These are phyloP conservation scores for Tetracladium marchalianum DNA, from an alignment of 495 filamentous ascomycete genomes.

Conservation along the genomic window DNA sequence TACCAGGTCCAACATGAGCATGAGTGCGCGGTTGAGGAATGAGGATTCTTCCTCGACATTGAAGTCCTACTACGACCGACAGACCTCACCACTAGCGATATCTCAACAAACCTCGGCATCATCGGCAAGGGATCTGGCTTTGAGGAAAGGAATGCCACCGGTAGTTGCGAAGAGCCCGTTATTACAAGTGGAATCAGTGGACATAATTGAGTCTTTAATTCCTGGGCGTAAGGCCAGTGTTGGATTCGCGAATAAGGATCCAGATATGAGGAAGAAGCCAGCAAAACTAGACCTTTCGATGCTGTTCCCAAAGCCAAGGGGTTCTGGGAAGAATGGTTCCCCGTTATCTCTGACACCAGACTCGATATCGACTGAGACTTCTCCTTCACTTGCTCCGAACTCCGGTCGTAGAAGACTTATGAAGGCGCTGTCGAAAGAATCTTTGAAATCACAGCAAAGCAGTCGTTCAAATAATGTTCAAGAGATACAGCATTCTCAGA, in stretches of 20 bases:
- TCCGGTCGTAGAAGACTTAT: conserved; percentile 17
- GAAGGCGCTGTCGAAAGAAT: conserved; percentile 14
- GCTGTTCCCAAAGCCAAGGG: conserved; percentile 22
- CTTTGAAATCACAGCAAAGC: conserved; percentile 21
- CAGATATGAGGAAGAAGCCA: conserved; percentile 37
- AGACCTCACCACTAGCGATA: conserved; percentile 38
- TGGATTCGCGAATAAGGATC: neutral
- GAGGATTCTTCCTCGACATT: conserved; percentile 41
- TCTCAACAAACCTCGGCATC: conserved; percentile 46
- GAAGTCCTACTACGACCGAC: conserved; percentile 40
- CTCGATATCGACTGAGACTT: conserved; percentile 21
- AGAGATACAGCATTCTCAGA: conserved; percentile 2
- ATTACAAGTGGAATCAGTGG: conserved; percentile 10
- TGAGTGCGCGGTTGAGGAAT: conserved; percentile 20
- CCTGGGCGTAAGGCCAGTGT: conserved; percentile 18
- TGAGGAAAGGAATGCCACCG: conserved; percentile 39
- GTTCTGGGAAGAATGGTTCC: conserved; percentile 17
- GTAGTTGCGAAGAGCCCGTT: conserved; percentile 31
- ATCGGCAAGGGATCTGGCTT: conserved; percentile 25
- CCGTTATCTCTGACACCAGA: conserved; percentile 31
- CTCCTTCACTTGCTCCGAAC: conserved; percentile 19
- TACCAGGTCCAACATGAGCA: conserved; percentile 26
- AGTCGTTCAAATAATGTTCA: conserved; percentile 20
- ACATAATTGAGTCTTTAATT: too few relatives aligned
- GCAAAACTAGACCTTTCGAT: conserved; percentile 36